Conservation (phyloP, 2,329 filamentous ascomycete species). For the Microdochium trichocladiopsis region DNA sequence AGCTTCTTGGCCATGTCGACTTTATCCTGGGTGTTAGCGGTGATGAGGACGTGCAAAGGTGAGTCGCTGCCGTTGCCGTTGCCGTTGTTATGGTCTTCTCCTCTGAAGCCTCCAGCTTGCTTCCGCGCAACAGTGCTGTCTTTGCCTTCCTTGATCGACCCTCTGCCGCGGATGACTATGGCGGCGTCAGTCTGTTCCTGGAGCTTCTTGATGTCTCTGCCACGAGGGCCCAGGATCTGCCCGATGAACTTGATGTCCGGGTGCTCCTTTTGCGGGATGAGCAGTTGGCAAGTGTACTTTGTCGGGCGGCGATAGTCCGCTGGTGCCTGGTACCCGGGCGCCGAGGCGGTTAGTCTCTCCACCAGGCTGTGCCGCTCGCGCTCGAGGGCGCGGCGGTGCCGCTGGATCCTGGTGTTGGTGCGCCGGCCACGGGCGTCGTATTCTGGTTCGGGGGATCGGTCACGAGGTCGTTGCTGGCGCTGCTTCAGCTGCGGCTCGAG, state of each 20-base stretch:
- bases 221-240: conserved; percentile 77
- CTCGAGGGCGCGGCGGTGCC: conserved; percentile 69
- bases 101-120: not conserved
- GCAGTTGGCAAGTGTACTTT: conserved; percentile 79
- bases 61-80: conserved; percentile 73
- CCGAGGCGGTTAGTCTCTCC: conserved; percentile 71
- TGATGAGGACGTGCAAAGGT: conserved; percentile 74
- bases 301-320: conserved; percentile 70
- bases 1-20: conserved; percentile 15
- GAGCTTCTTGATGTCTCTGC: conserved; percentile 77
- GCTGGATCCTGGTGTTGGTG: conserved; percentile 73
- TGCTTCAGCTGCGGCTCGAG: conserved; percentile 56
- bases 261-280: conserved; percentile 78
- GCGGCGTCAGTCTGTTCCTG: conserved; percentile 62
- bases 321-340: conserved; percentile 72
- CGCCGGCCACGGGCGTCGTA: conserved; percentile 76
- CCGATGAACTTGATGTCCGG: conserved; percentile 87
- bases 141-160: conserved; percentile 70
- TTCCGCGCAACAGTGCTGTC: not conserved
- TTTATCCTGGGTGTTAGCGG: conserved; percentile 74
- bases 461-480: conserved; percentile 51
- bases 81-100: not conserved
- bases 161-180: conserved; percentile 75
- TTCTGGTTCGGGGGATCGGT: conserved; percentile 67
- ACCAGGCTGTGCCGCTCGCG: conserved; percentile 73